These are phyloP conservation scores for Rhodotorula kratochvilovae DNA, from an alignment of 768 basidiomycete genomes.

Conservation along the genomic window DNA sequence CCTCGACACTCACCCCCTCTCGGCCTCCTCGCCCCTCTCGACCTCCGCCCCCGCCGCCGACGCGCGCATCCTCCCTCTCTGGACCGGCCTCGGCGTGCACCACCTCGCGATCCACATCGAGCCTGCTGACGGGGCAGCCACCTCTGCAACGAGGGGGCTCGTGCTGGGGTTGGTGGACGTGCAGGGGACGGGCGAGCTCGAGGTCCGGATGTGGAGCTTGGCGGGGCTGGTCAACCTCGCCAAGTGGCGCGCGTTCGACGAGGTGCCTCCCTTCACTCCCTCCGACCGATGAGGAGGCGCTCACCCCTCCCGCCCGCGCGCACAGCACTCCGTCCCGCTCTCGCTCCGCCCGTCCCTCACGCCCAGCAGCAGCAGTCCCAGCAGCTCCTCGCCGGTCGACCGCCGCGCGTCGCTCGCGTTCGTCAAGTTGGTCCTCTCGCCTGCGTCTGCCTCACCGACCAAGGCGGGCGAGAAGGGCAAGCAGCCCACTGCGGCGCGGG, in stretches of 20 bases:
- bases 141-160: slow-evolving; percentile 3
- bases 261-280: neutral
- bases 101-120: slow-evolving; percentile 19
- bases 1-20: slow-evolving; percentile 15
- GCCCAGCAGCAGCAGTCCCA: neutral
- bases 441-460: too few relatives aligned
- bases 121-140: neutral
- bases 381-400: too few relatives aligned
- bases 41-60: neutral
- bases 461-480: too few relatives aligned
- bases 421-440: too few relatives aligned
- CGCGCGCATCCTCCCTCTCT: slow-evolving; percentile 8
- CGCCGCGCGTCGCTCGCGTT: too few relatives aligned
- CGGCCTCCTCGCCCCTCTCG: neutral
- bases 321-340: neutral
- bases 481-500: too few relatives aligned
- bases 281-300: too few relatives aligned
- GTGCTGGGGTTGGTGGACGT: slow-evolving; percentile 7
- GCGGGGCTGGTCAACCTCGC: slow-evolving; percentile 18
- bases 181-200: neutral
- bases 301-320: neutral
- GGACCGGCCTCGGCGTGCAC: slow-evolving; percentile 17
- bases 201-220: slow-evolving; percentile 32
- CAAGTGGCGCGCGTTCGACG: slow-evolving; percentile 24
- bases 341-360: neutral